These are phyloP conservation scores for Penicillium aurantiogriseum DNA, from an alignment of 2,329 filamentous ascomycete genomes.

Conservation along the genomic window DNA sequence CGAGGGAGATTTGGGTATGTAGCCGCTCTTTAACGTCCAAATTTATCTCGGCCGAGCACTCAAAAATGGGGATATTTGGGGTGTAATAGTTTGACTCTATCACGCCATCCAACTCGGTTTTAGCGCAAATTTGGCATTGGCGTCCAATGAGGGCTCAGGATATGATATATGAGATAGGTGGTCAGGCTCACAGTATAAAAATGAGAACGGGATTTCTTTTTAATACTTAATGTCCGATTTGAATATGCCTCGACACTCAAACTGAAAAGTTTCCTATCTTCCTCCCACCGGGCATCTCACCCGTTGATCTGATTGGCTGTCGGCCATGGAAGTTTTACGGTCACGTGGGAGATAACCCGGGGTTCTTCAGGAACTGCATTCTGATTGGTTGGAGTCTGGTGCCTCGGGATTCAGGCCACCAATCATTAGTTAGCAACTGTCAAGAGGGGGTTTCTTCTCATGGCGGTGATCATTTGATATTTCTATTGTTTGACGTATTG, in stretches of 20 bases:
- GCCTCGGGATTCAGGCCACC: not conserved
- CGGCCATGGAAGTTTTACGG: not conserved
- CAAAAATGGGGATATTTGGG: slow-evolving; percentile 1
- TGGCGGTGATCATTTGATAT: too few relatives aligned
- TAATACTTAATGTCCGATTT: not conserved
- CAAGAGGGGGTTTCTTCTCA: too few relatives aligned
- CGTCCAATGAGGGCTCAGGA: not conserved
- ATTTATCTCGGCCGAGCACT: slow-evolving; percentile 20
- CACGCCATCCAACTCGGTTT: slow-evolving; percentile 20
- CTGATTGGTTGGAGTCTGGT: not conserved
- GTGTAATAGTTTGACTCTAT: slow-evolving; percentile 13
- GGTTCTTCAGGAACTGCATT: slow-evolving; percentile 1
- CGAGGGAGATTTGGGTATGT: not conserved
- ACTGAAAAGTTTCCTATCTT: not conserved
- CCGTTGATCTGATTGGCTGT: slow-evolving; percentile 6
- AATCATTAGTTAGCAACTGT: too few relatives aligned
- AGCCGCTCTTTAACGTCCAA: not conserved
- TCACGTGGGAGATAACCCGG: not conserved
- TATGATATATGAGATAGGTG: not conserved
- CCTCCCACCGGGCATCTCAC: not conserved
- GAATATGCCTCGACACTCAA: not conserved
- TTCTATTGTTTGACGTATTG: too few relatives aligned
- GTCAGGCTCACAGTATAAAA: not conserved
- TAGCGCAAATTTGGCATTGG: slow-evolving; percentile 11
- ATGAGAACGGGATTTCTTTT: not conserved